Evolutionary conservation across 2,329 filamentous ascomycete genomes (phyloP).

Genomic region (Colletotrichum australisinense): DNA sequence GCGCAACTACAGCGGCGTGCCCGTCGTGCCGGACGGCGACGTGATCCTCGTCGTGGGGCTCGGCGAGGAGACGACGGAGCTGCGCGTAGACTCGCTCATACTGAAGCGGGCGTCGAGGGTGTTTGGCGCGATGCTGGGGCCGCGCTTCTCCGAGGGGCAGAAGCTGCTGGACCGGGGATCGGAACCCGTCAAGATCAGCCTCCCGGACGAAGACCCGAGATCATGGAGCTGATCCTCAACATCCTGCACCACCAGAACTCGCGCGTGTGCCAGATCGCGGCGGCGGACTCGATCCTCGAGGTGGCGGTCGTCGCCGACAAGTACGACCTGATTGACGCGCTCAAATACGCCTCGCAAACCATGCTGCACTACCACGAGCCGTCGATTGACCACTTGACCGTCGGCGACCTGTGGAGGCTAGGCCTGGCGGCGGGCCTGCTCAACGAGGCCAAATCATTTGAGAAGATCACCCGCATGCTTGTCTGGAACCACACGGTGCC

Average conservation of each 20-base stretch:
- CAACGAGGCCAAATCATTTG: slow-evolving; percentile 28
- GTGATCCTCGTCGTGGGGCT: slow-evolving; percentile 40
- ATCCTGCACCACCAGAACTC: slow-evolving; percentile 45
- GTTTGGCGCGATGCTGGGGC: slow-evolving; percentile 41
- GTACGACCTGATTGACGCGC: slow-evolving; percentile 39
- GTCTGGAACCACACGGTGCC: slow-evolving; percentile 34
- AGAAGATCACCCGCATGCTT: slow-evolving; percentile 30
- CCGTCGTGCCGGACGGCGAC: slow-evolving; percentile 36
- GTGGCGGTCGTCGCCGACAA: slow-evolving; percentile 43
- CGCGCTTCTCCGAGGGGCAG: slow-evolving; percentile 39
- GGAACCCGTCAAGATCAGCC: slow-evolving; percentile 39
- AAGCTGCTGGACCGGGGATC: slow-evolving; percentile 29
- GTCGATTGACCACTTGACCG: slow-evolving; percentile 29
- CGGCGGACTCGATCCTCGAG: slow-evolving; percentile 42
- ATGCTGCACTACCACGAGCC: slow-evolving; percentile 33
- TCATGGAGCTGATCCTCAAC: slow-evolving; percentile 45
- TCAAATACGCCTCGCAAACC: slow-evolving; percentile 31
- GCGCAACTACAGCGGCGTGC: slow-evolving; percentile 28
- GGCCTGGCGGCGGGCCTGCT: slow-evolving; percentile 31
- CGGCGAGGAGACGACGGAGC: slow-evolving; percentile 24
- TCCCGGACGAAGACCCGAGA: slow-evolving; percentile 45
- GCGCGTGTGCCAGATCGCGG: slow-evolving; percentile 41
- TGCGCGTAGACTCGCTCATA: slow-evolving; percentile 38
- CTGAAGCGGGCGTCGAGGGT: slow-evolving; percentile 42
- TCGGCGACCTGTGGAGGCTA: slow-evolving; percentile 32